Percentiles rank a stretch among this genome's conserved stretches.
phyloP scores from a whole-genome alignment of 2,329 filamentous ascomycete species.

The Pseudogymnoascus sp. region DNA sequence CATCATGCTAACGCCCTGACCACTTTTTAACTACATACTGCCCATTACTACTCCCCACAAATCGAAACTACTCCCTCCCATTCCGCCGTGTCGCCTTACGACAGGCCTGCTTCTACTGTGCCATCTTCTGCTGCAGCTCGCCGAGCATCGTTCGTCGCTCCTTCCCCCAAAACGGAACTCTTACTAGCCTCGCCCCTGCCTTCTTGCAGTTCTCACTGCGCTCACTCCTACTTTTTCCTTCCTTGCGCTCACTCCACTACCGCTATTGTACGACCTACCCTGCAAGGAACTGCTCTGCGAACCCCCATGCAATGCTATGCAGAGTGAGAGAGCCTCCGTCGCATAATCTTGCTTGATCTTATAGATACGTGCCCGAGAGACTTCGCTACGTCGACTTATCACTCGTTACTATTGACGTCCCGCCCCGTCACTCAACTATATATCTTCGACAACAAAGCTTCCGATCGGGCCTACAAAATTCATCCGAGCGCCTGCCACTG shows the following conservation, averaged over 20 bases:
- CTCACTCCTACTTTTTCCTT: background rate
- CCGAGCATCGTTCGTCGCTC: background rate
- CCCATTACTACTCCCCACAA: background rate
- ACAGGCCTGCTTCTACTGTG: background rate
- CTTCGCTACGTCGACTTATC: background rate
- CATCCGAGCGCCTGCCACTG: background rate
- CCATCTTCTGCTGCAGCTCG: slow-evolving; percentile 2
- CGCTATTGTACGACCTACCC: background rate
- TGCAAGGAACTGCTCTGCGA: background rate
- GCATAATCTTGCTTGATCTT: slow-evolving; percentile 1
- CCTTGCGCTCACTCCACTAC: background rate
- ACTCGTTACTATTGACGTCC: background rate
- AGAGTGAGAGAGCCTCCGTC: background rate
- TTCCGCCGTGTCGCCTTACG: background rate
- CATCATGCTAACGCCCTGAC: background rate
- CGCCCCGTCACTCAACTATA: background rate
- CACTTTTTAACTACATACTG: background rate
- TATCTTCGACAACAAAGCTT: slow-evolving; percentile 5
- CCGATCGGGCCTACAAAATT: background rate
- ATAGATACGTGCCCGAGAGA: background rate
- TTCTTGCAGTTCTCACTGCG: background rate
- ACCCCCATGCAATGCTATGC: background rate
- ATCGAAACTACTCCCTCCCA: background rate
- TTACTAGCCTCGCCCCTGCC: background rate
- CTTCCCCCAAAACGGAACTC: background rate